Evolutionary conservation across 257 asterid genomes (phyloP), one percentile per base, ranked within the genome.

Genomic region (Nicotiana sylvestris): DNA sequence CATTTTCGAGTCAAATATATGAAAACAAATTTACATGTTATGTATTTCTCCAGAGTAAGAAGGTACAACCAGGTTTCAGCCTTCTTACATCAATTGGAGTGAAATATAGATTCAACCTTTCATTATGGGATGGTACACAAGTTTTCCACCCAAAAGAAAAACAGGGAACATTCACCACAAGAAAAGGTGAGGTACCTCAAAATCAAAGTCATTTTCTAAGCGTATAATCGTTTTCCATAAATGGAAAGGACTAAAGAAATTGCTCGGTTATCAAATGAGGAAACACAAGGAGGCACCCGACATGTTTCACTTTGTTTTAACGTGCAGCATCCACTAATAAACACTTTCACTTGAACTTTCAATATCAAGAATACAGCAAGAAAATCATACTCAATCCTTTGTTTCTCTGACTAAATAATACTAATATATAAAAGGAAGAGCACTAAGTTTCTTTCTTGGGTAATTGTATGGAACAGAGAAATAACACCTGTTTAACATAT

Each of bases 191-290:
- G 77, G 77, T 37, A 35, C 17, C 55, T 37, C 55, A 17, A 68
- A 68, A 68, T 68, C 77, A 16, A 68, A 68, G 77, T 37, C 32
- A 69, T 69, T 69, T 69, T 46, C 56, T 68, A 37, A 68, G 77
- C 32, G 43, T 69, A 39, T n/a, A 69, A 55, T 39, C 57, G 12
- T 69, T 10, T 18, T 2, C 13, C 18, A 5, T 69, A 66, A 39
- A 25, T 69, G 57, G 51, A 43, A 43, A 43, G 51, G 51, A 43
- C 51, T 43, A 8, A 43, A 43, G 12, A 43, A 43, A 43, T 43
- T 43, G 51, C 51, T 43, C 10, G 51, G 51, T 43, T 43, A 43
- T 43, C 51, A 39, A 69, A 69, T 9, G 57, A 69, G 77, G 11
- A 69, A 69, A 39, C 11, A 39, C 11, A 69, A 39, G 33, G 77